Conservation (phyloP, 208 protist genomes). For the Phytomonas francai region DNA sequence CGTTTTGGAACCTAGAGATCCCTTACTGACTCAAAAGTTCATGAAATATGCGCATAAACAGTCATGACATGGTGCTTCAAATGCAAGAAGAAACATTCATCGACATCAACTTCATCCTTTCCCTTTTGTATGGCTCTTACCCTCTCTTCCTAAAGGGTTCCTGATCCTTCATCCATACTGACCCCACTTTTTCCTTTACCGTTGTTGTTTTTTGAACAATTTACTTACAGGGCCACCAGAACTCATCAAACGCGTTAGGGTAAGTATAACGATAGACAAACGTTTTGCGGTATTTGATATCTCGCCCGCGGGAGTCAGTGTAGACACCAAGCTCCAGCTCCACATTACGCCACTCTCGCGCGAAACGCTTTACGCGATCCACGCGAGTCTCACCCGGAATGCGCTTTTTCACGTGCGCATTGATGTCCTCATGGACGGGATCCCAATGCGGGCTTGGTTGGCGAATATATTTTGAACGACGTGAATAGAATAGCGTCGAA, state of each 20-base stretch:
- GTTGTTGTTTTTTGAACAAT: background rate
- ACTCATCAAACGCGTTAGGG: conserved; percentile 87
- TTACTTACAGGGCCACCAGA: conserved; percentile 74
- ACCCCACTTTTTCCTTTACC: too few relatives aligned
- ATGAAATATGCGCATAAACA: too few relatives aligned
- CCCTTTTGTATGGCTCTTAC: background rate
- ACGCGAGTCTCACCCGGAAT: conserved; percentile 87
- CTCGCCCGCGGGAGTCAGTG: conserved; percentile 79
- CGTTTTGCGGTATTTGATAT: conserved; percentile 87
- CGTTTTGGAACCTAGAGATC: too few relatives aligned
- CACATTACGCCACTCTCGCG: conserved; percentile 87
- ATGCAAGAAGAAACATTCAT: background rate
- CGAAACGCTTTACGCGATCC: conserved; percentile 81
- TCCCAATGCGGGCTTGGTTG: conserved; percentile 83
- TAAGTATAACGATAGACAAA: conserved; percentile 90
- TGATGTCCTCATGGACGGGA: conserved; percentile 84
- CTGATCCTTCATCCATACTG: too few relatives aligned
- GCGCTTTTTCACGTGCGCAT: conserved; percentile 86
- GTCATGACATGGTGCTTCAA: too few relatives aligned
- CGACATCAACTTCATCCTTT: background rate
- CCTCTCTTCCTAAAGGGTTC: too few relatives aligned
- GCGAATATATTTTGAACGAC: conserved; percentile 70
- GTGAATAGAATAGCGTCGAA: conserved; percentile 7
- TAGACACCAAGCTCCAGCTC: conserved; percentile 84
- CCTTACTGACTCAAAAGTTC: too few relatives aligned